Percentiles rank a stretch among this genome's conserved stretches.
These are phyloP conservation scores for Fusarium succisae DNA, from an alignment of 2,329 filamentous ascomycete genomes.

Conservation along the genomic window DNA sequence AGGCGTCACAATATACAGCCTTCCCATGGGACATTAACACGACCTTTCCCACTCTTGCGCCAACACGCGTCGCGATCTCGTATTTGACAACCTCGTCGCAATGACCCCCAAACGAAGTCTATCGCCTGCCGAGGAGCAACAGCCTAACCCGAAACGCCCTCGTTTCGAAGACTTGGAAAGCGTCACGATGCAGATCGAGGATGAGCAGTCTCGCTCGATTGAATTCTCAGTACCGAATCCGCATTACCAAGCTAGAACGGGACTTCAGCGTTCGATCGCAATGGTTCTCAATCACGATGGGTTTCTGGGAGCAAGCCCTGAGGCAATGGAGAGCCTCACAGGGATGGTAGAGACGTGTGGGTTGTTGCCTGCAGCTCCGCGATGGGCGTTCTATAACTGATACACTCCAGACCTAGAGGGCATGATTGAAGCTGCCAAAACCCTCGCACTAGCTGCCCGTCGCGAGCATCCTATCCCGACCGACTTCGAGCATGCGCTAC, in stretches of 20 bases:
- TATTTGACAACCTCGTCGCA: background rate
- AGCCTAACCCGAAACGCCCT: constrained; percentile 46
- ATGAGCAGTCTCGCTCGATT: constrained; percentile 29
- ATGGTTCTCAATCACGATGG: constrained; percentile 66
- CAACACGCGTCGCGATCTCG: background rate
- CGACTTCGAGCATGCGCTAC: constrained; percentile 66
- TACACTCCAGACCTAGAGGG: constrained; percentile 56
- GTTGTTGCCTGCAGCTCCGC: constrained; percentile 33
- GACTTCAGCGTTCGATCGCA: constrained; percentile 65
- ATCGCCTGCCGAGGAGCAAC: constrained; percentile 42
- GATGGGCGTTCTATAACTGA: background rate
- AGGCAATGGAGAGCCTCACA: constrained; percentile 68
- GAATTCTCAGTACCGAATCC: constrained; percentile 43
- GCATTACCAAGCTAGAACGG: constrained; percentile 46
- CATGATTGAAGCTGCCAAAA: constrained; percentile 60
- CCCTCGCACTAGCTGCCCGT: constrained; percentile 58
- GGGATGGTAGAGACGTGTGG: constrained; percentile 66
- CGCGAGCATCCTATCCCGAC: constrained; percentile 63
- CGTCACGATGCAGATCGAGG: background rate
- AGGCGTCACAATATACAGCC: background rate
- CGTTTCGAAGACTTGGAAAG: constrained; percentile 19
- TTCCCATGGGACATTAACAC: constrained; percentile 6
- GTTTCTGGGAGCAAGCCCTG: constrained; percentile 63
- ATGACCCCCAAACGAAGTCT: constrained; percentile 53
- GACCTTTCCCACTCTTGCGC: background rate